Evolutionary conservation across 1,139 yeast genomes (phyloP).

Genomic region (Hyphopichia khmerensis): DNA sequence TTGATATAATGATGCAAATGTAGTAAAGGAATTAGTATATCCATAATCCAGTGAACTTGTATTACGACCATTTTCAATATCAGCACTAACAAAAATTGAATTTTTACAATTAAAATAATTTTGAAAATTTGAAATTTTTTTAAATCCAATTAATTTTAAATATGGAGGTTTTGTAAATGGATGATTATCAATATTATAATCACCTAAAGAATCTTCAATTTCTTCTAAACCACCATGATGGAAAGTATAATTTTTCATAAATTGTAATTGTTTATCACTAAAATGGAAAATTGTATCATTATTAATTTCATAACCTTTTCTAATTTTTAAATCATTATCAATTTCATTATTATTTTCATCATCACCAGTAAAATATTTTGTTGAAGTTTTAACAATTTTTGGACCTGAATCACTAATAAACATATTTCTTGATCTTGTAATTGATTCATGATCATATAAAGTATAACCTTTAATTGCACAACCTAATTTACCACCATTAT

Average conservation of each 20-base stretch:
- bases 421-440: constrained; percentile 37
- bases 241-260: constrained; percentile 33
- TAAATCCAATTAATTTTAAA: constrained; percentile 65
- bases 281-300: constrained; percentile 27
- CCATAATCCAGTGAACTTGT: constrained; percentile 27
- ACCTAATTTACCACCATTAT: constrained; percentile 43
- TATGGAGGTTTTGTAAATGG: constrained; percentile 34
- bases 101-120: constrained; percentile 54
- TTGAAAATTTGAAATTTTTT: constrained; percentile 40
- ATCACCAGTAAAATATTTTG: constrained; percentile 18
- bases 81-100: constrained; percentile 58
- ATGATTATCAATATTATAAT: constrained; percentile 13
- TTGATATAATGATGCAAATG: constrained; percentile 68
- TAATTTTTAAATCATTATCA: constrained; percentile 33
- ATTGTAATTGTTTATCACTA: constrained; percentile 25
- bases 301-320: constrained; percentile 28
- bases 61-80: constrained; percentile 30
- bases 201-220: constrained; percentile 11
- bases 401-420: constrained; percentile 53
- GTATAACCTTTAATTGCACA: constrained; percentile 75
- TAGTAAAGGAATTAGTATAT: constrained; percentile 60
- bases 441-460: constrained; percentile 54
- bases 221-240: constrained; percentile 29
- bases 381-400: constrained; percentile 52
- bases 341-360: constrained; percentile 21